Base-by-base conservation (phyloP, 2,329 filamentous ascomycete genomes). In the Exophiala xenobiotica region DNA sequence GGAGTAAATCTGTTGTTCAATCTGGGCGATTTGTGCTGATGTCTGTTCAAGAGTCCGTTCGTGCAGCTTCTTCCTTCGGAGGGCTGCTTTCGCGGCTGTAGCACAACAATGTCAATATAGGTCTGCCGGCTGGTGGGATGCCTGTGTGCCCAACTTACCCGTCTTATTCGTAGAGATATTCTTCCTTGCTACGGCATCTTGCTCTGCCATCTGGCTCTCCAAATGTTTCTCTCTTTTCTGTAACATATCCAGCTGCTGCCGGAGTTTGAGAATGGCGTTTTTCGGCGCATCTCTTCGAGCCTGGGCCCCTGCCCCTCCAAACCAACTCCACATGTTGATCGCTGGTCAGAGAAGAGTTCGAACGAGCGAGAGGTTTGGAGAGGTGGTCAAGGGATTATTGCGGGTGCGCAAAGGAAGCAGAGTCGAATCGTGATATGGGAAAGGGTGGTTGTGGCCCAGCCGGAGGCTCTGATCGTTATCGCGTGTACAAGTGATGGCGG, bases 171-270 rank as follows among this genome's bases (percentile, higher is more conserved):
- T 80, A 64, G 78, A 83, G 49, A 96, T 86, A 58, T 93, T 86
- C 79, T 96, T 96, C 71, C 88, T 81, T 38, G 93, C 93, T 61
- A 95, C 81, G 29, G 80, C 80, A 65, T 96, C 90, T 70, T 97
- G 91, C 70, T 97, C 90, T 20, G 90, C 86, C 77, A 97, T 96
- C 76, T 95, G 90, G 58, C 81, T 87, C 71, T 93, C 87, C 56
- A 97, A 74, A 68, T 97, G 90, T 70, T 83, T 88, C 78, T 97
- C 91, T 54, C 92, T 82, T 80, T 99, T 99, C 75, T 95, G 90
- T 67, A 99, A 80, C 91, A 97, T 97, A 64, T 96, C 92, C 38
- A 97, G 80, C 76, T 96, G 92, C 66, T 86, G 81, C 63, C 93
- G 84, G 66, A 99, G 77, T 54, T 82, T 82, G 51, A 99, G 78